Evolutionary conservation across 2,329 filamentous ascomycete species (phyloP).

Genomic region (Furcasterigmium furcatum): DNA sequence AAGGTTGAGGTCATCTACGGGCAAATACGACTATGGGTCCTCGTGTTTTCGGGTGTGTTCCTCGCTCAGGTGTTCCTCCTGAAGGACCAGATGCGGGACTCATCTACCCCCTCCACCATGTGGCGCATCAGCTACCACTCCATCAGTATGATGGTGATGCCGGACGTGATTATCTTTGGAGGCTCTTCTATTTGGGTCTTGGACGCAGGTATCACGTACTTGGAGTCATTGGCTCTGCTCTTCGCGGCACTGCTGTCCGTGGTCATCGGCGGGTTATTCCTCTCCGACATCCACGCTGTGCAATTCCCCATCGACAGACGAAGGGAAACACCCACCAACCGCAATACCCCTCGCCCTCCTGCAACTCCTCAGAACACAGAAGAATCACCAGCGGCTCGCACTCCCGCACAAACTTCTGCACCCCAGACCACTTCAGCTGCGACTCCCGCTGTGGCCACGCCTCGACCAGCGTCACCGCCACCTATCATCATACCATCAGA

Average conservation of each 20-base stretch:
- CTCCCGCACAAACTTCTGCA: constrained; percentile 15
- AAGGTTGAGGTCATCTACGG: constrained; percentile 59
- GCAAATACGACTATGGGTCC: constrained; percentile 56
- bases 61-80: constrained; percentile 60
- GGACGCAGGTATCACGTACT: constrained; percentile 51
- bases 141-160: constrained; percentile 57
- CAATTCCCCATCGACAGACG: constrained; percentile 54
- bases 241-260: constrained; percentile 52
- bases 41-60: constrained; percentile 53
- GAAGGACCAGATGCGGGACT: constrained; percentile 63
- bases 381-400: constrained; percentile 13
- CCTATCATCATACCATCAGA: constrained; percentile 62
- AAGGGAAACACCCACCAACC: constrained; percentile 16
- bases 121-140: constrained; percentile 65
- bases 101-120: constrained; percentile 64
- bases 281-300: constrained; percentile 57
- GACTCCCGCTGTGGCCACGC: constrained; percentile 8
- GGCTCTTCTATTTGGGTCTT: constrained; percentile 54
- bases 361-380: constrained; percentile 18
- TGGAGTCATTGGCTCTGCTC: constrained; percentile 53
- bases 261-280: constrained; percentile 53
- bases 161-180: constrained; percentile 57
- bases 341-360: constrained; percentile 17
- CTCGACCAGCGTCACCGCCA: constrained; percentile 20
- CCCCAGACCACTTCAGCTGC: constrained; percentile 1